A percentile compares a stretch with the other conserved stretches of the same genome.
These are phyloP conservation scores for Benincasa hispida DNA, from an alignment of 306 rosid species.

Conservation along the genomic window DNA sequence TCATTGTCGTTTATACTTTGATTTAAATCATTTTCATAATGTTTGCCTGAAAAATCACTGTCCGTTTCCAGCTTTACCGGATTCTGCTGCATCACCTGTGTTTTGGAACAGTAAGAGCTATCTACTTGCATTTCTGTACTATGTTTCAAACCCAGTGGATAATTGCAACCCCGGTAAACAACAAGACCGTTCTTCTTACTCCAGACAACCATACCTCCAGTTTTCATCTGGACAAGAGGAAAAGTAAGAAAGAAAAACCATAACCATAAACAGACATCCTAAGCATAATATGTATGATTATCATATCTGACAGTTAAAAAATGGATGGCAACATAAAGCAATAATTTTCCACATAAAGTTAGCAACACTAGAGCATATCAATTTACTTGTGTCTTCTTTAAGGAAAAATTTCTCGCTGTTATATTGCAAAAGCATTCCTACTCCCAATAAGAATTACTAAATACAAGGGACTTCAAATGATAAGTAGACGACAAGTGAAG, in stretches of 20 bases:
- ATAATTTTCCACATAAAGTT: not conserved
- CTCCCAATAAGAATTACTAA: not conserved
- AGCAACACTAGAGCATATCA: not conserved
- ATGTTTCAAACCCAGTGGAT: constrained; percentile 17
- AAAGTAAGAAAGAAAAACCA: constrained; percentile 12
- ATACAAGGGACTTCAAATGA: not conserved
- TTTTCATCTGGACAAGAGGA: constrained; percentile 38
- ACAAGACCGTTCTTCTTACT: constrained; percentile 55
- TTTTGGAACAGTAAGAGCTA: constrained; percentile 8
- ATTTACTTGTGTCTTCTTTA: not conserved
- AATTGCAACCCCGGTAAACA: constrained; percentile 48
- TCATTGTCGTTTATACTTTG: constrained; percentile 15
- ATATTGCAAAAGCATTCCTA: not conserved
- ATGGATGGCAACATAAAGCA: not conserved
- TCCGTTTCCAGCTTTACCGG: constrained; percentile 12
- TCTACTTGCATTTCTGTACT: constrained; percentile 13
- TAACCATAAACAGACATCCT: not conserved
- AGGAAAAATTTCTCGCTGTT: not conserved
- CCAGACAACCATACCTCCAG: constrained; percentile 85
- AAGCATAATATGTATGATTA: not conserved
- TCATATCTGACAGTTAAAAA: not conserved
- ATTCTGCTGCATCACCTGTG: constrained; percentile 13
- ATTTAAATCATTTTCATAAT: constrained; percentile 12
- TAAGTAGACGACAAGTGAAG: too few species aligned
- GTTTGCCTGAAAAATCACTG: constrained; percentile 6